phyloP scores from a whole-genome alignment of 352 stramenopile species.

The Phytopythium chamaehyphon region DNA sequence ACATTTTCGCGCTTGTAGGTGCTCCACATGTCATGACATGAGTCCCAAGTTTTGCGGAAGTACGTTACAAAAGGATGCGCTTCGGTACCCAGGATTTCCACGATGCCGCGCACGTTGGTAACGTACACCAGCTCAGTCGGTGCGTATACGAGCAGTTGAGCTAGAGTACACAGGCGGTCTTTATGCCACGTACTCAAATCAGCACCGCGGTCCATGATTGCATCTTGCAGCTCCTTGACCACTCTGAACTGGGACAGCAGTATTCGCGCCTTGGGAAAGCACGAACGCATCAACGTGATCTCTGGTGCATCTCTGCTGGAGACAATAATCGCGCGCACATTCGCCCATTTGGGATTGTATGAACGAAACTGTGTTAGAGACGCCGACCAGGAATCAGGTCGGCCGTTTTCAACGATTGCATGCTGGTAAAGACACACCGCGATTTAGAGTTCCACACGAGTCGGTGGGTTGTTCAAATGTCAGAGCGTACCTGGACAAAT shows the following conservation, averaged over 20 bases:
- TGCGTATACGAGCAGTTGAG: constrained; percentile 27
- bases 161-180: constrained; percentile 28
- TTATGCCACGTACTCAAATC: constrained; percentile 30
- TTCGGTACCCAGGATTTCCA: constrained; percentile 20
- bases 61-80: constrained; percentile 24
- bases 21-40: constrained; percentile 24
- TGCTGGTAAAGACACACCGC: constrained; percentile 13
- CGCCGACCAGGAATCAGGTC: constrained; percentile 19
- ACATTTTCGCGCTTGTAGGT: constrained; percentile 28
- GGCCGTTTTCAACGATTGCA: constrained; percentile 30
- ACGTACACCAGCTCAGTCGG: constrained; percentile 20
- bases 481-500: constrained; percentile 18
- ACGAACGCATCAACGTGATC: constrained; percentile 12
- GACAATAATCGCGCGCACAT: constrained; percentile 22
- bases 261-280: constrained; percentile 20
- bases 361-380: constrained; percentile 27
- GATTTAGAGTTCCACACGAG: too few relatives aligned
- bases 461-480: too few relatives aligned
- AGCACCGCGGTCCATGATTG: constrained; percentile 16
- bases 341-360: constrained; percentile 17
- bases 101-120: constrained; percentile 21
- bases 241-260: constrained; percentile 37
- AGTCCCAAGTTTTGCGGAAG: constrained; percentile 24
- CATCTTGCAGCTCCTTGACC: constrained; percentile 21
- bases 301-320: constrained; percentile 10